Evolutionary conservation across 1,284 basidiomycete species (phyloP), one percentile per base, ranked within the genome.

Genomic region (Kalmanozyma brasiliensis): DNA sequence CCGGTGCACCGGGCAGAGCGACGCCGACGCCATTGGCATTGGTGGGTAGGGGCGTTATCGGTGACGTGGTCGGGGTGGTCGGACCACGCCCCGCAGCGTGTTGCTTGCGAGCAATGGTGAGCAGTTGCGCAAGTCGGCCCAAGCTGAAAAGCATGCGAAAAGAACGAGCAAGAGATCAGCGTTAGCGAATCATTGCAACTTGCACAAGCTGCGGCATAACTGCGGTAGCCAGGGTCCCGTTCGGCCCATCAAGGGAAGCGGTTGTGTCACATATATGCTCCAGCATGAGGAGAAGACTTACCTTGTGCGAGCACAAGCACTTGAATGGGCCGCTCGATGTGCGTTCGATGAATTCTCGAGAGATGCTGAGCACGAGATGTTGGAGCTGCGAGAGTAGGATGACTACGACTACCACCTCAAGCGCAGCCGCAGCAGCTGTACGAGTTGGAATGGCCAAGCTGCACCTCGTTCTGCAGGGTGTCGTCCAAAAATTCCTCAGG

Each of bases 31-130:
- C 9, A 14, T 22, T 51, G 34, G 8, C 23, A n/a, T n/a, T n/a
- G n/a, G 35, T 42, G 33, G 11, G 34, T 32, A 42, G 47, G 41
- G 40, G 44, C n/a, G n/a, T n/a, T n/a, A n/a, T 35, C 22, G 55
- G 49, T 26, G 67, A 57, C 53, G 67, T 62, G 67, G 61, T 41
- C 53, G 57, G 41, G 24, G 43, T 34, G 32, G 42, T 36, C 19
- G 57, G 45, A 51, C 62, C 67, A 65, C 67, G 57, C 49, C 67
- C 67, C 38, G 53, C n/a, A 23, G 58, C 10, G 29, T 53, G 48
- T 36, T 51, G 62, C 58, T 65, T 65, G 23, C 57, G 67, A 38
- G 61, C 67, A 70, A 70, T 70, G 62, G 48, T 65, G 61, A 52
- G 49, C 38, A 33, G 32, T n/a, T 52, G 36, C 34, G 51, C 45